Conservation (phyloP, 1,284 basidiomycete species). For the Trametes hirsuta region DNA sequence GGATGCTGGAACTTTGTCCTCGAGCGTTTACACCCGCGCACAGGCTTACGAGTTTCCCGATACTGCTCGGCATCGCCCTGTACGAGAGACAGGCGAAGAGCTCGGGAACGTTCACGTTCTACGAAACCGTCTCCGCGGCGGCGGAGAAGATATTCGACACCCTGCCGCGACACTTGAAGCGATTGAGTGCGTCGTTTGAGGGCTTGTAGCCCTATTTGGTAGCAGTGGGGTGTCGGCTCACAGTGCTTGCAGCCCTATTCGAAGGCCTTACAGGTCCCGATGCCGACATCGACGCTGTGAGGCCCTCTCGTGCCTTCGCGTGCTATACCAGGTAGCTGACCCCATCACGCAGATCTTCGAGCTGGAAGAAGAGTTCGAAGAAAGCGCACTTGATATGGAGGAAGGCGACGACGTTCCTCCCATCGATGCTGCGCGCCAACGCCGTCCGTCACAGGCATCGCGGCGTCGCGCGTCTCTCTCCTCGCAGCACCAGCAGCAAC, state of each 20-base stretch:
- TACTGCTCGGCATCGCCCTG: conserved; percentile 79
- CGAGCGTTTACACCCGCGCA: not conserved
- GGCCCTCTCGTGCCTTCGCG: conserved; percentile 26
- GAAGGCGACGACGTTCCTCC: conserved; percentile 38
- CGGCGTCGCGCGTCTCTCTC: conserved; percentile 30
- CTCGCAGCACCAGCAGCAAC: conserved; percentile 17
- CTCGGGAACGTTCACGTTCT: conserved; percentile 63
- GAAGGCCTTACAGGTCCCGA: conserved; percentile 77
- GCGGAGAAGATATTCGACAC: conserved; percentile 73
- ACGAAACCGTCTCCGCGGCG: conserved; percentile 69
- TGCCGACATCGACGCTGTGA: conserved; percentile 74
- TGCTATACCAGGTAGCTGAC: not conserved
- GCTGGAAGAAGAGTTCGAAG: conserved; percentile 71
- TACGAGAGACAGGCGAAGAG: conserved; percentile 83
- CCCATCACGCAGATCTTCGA: conserved; percentile 72
- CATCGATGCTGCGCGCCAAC: conserved; percentile 31
- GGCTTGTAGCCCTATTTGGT: not conserved
- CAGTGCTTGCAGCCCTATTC: conserved; percentile 49
- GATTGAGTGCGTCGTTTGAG: conserved; percentile 59
- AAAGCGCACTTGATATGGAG: conserved; percentile 54
- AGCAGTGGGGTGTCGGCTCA: not conserved
- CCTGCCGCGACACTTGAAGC: conserved; percentile 70
- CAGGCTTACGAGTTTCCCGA: conserved; percentile 83
- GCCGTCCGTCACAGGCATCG: conserved; percentile 39
- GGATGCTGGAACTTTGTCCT: not conserved